phyloP scores from a whole-genome alignment of 768 basidiomycete species.

The Auriscalpium microsporum region DNA sequence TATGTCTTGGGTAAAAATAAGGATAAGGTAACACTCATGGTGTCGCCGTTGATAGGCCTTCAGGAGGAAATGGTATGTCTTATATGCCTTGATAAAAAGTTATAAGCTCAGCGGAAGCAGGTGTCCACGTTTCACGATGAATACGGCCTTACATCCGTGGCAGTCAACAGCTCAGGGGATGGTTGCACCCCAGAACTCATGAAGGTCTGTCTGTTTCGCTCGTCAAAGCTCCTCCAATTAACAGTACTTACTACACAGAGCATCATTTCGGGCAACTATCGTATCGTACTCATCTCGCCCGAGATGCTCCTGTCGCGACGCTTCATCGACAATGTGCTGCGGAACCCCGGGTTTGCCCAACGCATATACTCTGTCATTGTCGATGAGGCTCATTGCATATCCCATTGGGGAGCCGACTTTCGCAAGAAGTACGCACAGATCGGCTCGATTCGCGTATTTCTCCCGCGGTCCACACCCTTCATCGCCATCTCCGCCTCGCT shows the following conservation, averaged over 20 bases:
- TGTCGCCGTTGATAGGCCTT: slow-evolving; percentile 31
- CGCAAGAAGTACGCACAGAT: slow-evolving; percentile 20
- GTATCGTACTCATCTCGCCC: slow-evolving; percentile 21
- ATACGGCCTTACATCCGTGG: slow-evolving; percentile 23
- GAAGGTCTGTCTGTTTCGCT: slow-evolving; percentile 12
- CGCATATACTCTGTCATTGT: slow-evolving; percentile 19
- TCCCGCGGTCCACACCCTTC: slow-evolving; percentile 16
- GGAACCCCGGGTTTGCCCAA: slow-evolving; percentile 14
- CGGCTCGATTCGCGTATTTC: slow-evolving; percentile 18
- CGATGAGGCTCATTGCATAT: slow-evolving; percentile 25
- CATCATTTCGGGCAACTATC: slow-evolving; percentile 14
- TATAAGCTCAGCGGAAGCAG: slow-evolving; percentile 7
- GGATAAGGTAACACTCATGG: slow-evolving; percentile 27
- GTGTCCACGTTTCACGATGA: slow-evolving; percentile 24
- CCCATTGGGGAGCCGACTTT: slow-evolving; percentile 25
- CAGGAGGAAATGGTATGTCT: slow-evolving; percentile 29
- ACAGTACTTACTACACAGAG: slow-evolving; percentile 1
- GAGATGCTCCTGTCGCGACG: slow-evolving; percentile 22
- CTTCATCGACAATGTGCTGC: slow-evolving; percentile 19
- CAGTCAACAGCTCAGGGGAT: slow-evolving; percentile 26
- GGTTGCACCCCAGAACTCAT: slow-evolving; percentile 21
- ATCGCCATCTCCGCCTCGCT: slow-evolving; percentile 18
- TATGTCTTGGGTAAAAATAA: slow-evolving; percentile 20
- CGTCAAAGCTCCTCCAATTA: neutral
- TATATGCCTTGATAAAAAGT: neutral